phyloP scores from a whole-genome alignment of 2,329 filamentous ascomycete species.

The Stagonosporopsis tanaceti region DNA sequence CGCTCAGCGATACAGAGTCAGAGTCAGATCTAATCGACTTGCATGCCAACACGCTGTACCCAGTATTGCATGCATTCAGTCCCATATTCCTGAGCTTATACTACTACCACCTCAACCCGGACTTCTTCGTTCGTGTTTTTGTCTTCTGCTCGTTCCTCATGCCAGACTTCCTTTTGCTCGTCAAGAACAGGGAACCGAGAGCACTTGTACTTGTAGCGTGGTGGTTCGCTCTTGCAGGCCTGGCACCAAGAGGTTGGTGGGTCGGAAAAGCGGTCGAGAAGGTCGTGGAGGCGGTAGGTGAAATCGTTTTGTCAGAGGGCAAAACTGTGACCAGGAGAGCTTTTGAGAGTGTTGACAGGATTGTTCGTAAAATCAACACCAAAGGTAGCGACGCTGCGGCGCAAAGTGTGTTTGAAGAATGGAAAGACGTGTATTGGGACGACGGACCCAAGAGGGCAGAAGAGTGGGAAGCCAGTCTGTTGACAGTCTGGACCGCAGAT shows the following conservation, averaged over 20 bases:
- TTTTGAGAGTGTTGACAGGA: slow-evolving; percentile 30
- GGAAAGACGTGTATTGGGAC: slow-evolving; percentile 39
- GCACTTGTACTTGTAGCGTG: slow-evolving; percentile 39
- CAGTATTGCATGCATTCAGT: slow-evolving; percentile 40
- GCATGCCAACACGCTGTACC: slow-evolving; percentile 31
- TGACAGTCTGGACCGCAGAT: neutral
- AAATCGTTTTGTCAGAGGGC: slow-evolving; percentile 21
- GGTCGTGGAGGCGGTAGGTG: slow-evolving; percentile 34
- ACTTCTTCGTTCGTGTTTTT: slow-evolving; percentile 41
- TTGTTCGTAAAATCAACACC: slow-evolving; percentile 24
- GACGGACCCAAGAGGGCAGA: slow-evolving; percentile 32
- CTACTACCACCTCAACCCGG: slow-evolving; percentile 39
- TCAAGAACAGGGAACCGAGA: slow-evolving; percentile 33
- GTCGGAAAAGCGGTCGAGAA: slow-evolving; percentile 18
- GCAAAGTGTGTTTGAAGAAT: slow-evolving; percentile 36
- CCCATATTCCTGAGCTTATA: slow-evolving; percentile 47
- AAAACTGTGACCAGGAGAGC: slow-evolving; percentile 25
- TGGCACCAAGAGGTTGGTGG: slow-evolving; percentile 42
- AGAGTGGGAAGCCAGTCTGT: slow-evolving; percentile 28
- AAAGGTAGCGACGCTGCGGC: slow-evolving; percentile 34
- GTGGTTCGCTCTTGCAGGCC: slow-evolving; percentile 38
- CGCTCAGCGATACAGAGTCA: slow-evolving; percentile 21
- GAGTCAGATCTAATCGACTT: slow-evolving; percentile 28
- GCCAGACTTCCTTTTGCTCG: slow-evolving; percentile 37
- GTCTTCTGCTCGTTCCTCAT: slow-evolving; percentile 43